These are phyloP conservation scores for Oryza glaberrima DNA, from an alignment of 176 grass and related monocot genomes.

Conservation along the genomic window DNA sequence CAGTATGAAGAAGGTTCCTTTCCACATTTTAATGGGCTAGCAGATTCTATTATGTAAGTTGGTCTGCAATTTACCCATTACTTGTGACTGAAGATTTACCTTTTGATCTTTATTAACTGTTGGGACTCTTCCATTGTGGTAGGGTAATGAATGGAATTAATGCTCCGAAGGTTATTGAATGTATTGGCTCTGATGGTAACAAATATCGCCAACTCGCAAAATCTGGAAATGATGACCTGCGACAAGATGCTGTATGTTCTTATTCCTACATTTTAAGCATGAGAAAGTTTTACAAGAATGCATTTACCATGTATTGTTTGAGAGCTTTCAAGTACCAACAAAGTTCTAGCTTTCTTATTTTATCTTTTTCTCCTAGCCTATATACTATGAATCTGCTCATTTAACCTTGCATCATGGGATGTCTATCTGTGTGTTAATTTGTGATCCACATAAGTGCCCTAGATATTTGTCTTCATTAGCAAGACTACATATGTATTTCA, in stretches of 20 bases:
- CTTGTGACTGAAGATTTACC: constrained; percentile 16
- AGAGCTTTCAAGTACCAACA: background rate
- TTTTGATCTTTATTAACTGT: constrained; percentile 44
- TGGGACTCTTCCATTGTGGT: constrained; percentile 34
- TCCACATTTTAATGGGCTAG: constrained; percentile 84
- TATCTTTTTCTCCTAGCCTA: background rate
- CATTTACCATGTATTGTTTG: constrained; percentile 19
- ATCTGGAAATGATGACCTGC: constrained; percentile 97
- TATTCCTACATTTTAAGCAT: constrained; percentile 35
- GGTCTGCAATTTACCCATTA: constrained; percentile 31
- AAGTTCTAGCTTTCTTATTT: constrained; percentile 7
- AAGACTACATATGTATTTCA: background rate
- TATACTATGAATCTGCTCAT: background rate
- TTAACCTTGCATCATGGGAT: background rate
- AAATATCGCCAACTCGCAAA: constrained; percentile 96
- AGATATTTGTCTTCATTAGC: constrained; percentile 8
- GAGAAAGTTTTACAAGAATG: background rate
- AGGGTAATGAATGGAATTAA: constrained; percentile 99
- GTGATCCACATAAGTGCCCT: background rate
- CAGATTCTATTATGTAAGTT: constrained; percentile 85
- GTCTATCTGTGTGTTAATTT: constrained; percentile 20
- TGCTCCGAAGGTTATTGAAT: constrained; percentile 86
- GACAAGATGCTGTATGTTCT: constrained; percentile 91
- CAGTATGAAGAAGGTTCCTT: constrained; percentile 84
- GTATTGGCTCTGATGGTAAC: constrained; percentile 85